These are phyloP conservation scores for Grosmannia huntii DNA, from an alignment of 2,329 filamentous ascomycete species.

Conservation along the genomic window DNA sequence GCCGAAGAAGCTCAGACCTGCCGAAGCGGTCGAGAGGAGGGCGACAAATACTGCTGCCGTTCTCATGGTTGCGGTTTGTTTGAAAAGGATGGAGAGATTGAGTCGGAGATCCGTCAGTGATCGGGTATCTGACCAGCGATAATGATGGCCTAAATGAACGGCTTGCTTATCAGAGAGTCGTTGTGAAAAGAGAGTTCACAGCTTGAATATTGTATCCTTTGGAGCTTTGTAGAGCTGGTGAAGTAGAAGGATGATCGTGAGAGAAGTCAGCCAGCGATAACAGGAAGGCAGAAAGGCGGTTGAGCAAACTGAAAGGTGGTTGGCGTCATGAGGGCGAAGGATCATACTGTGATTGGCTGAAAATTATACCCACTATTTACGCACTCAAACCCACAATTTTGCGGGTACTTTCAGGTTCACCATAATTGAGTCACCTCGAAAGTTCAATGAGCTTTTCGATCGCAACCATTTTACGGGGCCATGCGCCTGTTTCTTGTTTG, in stretches of 20 bases:
- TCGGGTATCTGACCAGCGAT: not conserved
- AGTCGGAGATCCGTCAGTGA: not conserved
- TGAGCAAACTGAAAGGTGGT: conserved; percentile 2
- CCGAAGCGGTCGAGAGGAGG: conserved; percentile 31
- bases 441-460: not conserved
- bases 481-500: not conserved
- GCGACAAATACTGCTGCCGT: conserved; percentile 29
- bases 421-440: not conserved
- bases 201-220: not conserved
- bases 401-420: not conserved
- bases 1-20: conserved; percentile 32
- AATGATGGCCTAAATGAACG: not conserved
- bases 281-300: not conserved
- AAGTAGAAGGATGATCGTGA: not conserved
- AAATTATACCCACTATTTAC: not conserved
- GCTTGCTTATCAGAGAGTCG: not conserved
- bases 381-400: not conserved
- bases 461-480: not conserved
- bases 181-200: not conserved
- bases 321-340: conserved; percentile 10
- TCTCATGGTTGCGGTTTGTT: conserved; percentile 20
- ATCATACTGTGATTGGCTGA: conserved; percentile 4
- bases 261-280: not conserved
- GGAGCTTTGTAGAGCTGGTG: not conserved
- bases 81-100: not conserved